Evolutionary conservation across 257 asterid genomes (phyloP).

Genomic region (Rhazya stricta): DNA sequence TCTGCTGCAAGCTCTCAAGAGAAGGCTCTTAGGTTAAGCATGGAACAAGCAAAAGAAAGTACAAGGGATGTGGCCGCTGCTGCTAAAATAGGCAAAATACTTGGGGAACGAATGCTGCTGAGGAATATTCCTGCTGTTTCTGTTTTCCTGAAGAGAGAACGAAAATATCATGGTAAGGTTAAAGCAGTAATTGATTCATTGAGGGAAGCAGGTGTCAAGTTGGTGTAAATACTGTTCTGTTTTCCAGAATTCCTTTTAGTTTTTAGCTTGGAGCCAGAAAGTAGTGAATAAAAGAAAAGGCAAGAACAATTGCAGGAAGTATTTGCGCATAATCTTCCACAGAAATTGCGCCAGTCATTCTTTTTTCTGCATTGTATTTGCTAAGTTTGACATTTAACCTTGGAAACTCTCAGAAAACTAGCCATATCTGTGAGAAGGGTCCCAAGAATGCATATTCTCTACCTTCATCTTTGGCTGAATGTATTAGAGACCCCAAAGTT

Average conservation of each 20-base stretch:
- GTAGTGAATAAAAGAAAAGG: neutral
- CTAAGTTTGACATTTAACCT: neutral
- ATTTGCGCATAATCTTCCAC: neutral
- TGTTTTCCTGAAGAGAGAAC: conserved; percentile 62
- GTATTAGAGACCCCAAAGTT: conserved; percentile 4
- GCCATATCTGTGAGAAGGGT: neutral
- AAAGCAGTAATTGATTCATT: conserved; percentile 79
- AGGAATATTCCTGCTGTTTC: conserved; percentile 73
- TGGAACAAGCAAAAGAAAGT: conserved; percentile 53
- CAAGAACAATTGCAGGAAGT: neutral
- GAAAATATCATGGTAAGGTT: conserved; percentile 83
- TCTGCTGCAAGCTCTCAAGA: conserved; percentile 94
- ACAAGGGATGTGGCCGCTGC: conserved; percentile 91
- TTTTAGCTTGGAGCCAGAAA: neutral
- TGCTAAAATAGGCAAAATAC: conserved; percentile 78
- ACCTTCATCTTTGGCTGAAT: conserved; percentile 14
- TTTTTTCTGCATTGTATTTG: neutral
- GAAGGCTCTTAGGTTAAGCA: conserved; percentile 63
- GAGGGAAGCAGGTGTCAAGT: conserved; percentile 56
- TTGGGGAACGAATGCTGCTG: conserved; percentile 60
- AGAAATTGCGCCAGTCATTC: neutral
- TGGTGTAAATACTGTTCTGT: conserved; percentile 31
- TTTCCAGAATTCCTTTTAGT: neutral
- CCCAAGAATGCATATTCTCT: no score
- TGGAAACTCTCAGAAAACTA: neutral